These are phyloP conservation scores for Postia placenta DNA, from an alignment of 768 basidiomycete species.

Conservation along the genomic window DNA sequence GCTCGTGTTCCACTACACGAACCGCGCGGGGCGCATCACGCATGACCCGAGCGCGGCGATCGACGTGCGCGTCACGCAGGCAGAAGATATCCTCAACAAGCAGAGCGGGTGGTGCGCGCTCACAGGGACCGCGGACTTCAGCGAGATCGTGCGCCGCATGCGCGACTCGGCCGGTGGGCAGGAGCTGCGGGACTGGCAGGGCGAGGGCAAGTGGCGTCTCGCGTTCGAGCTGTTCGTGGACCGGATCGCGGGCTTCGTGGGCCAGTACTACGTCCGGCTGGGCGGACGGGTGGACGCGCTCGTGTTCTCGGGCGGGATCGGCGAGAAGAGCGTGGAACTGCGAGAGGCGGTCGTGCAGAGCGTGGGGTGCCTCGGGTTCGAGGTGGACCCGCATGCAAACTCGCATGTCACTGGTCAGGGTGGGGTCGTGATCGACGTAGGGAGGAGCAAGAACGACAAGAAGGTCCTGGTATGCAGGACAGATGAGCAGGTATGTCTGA, in stretches of 20 bases:
- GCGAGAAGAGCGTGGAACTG: conserved; percentile 64
- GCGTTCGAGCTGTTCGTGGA: conserved; percentile 81
- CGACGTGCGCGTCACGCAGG: conserved; percentile 54
- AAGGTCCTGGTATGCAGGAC: conserved; percentile 58
- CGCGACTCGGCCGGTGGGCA: not conserved
- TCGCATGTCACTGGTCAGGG: conserved; percentile 26
- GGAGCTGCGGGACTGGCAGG: conserved; percentile 9
- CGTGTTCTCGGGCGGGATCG: conserved; percentile 86
- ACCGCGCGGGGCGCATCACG: conserved; percentile 41
- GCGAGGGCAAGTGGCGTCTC: conserved; percentile 38
- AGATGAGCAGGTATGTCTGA: conserved; percentile 48
- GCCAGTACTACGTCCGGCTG: conserved; percentile 71
- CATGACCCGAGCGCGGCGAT: conserved; percentile 40
- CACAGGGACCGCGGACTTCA: conserved; percentile 80
- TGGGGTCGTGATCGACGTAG: conserved; percentile 44
- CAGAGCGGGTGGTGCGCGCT: conserved; percentile 75
- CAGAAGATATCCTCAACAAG: conserved; percentile 70
- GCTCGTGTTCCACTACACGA: conserved; percentile 75
- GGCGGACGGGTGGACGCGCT: conserved; percentile 65
- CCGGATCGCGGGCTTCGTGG: conserved; percentile 65
- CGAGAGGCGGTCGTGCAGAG: conserved; percentile 49
- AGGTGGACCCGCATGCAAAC: conserved; percentile 45
- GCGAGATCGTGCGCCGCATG: conserved; percentile 41
- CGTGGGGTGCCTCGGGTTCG: conserved; percentile 58
- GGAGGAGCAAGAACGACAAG: conserved; percentile 21